Conservation (phyloP, 805 yeast genomes). For the Wickerhamomyces sydowiorum region DNA sequence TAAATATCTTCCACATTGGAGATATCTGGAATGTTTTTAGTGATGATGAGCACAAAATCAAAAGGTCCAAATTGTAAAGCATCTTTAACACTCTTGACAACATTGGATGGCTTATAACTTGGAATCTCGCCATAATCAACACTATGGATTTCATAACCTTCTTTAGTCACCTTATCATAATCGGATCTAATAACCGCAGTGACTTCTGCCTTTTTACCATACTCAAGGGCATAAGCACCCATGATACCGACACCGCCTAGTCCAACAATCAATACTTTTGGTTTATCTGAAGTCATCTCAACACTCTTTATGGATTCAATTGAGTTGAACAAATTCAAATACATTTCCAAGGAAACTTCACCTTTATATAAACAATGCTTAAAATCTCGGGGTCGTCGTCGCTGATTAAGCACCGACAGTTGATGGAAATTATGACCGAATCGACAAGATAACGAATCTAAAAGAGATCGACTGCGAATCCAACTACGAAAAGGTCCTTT, state of each 20-base stretch:
- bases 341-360: background rate
- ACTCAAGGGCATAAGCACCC: slow-evolving; percentile 56
- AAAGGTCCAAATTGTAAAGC: slow-evolving; percentile 32
- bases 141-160: slow-evolving; percentile 54
- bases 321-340: background rate
- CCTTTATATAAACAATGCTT: too few relatives aligned
- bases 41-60: slow-evolving; percentile 56
- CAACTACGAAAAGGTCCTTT: too few relatives aligned
- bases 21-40: slow-evolving; percentile 67
- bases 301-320: background rate
- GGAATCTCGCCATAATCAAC: slow-evolving; percentile 49
- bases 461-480: too few relatives aligned
- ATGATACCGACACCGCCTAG: slow-evolving; percentile 80
- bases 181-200: slow-evolving; percentile 59
- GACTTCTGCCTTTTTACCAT: slow-evolving; percentile 40
- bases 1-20: slow-evolving; percentile 43
- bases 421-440: too few relatives aligned
- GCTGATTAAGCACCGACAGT: too few relatives aligned
- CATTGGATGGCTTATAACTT: slow-evolving; percentile 43
- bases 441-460: too few relatives aligned
- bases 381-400: too few relatives aligned
- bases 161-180: slow-evolving; percentile 38
- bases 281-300: background rate
- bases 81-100: slow-evolving; percentile 33
- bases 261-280: slow-evolving; percentile 53